A percentile compares a stretch with the other conserved stretches of the same genome.
phyloP scores from a whole-genome alignment of 306 rosid genomes.

The Dalbergia cultrata region DNA sequence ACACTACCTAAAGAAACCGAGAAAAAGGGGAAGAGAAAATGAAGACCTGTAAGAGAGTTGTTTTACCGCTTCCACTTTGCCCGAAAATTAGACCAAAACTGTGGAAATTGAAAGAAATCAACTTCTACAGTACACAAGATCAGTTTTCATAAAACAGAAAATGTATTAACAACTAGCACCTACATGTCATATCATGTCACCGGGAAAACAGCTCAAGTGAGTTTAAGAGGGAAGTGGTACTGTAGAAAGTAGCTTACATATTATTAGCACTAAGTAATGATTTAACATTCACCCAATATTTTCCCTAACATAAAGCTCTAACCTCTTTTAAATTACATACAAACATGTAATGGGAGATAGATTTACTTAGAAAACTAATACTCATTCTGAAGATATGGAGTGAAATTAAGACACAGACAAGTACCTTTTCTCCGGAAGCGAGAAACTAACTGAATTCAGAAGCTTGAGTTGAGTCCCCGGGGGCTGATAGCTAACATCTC shows the following conservation, averaged over 20 bases:
- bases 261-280: constrained; percentile 3
- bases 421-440: constrained; percentile 86
- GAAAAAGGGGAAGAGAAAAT: not conserved
- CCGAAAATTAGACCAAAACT: constrained; percentile 93
- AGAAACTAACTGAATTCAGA: constrained; percentile 72
- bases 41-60: constrained; percentile 86
- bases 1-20: too few relatives aligned
- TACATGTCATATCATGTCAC: not conserved
- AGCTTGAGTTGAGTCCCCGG: constrained; percentile 87
- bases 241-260: constrained; percentile 20
- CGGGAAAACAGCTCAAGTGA: constrained; percentile 2
- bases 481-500: constrained; percentile 82
- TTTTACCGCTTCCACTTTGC: constrained; percentile 94
- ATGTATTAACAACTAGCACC: not conserved
- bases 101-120: constrained; percentile 49
- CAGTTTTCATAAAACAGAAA: not conserved
- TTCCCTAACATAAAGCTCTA: constrained; percentile 12
- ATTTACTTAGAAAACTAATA: constrained; percentile 8
- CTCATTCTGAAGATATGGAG: constrained; percentile 7
- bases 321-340: constrained; percentile 17
- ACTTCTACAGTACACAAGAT: constrained; percentile 37
- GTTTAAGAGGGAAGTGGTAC: not conserved
- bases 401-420: constrained; percentile 20
- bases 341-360: constrained; percentile 3
- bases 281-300: not conserved